Evolutionary conservation across 2,329 filamentous ascomycete species (phyloP), one percentile per base, ranked within the genome.

Genomic region (Fusarium metavorans): DNA sequence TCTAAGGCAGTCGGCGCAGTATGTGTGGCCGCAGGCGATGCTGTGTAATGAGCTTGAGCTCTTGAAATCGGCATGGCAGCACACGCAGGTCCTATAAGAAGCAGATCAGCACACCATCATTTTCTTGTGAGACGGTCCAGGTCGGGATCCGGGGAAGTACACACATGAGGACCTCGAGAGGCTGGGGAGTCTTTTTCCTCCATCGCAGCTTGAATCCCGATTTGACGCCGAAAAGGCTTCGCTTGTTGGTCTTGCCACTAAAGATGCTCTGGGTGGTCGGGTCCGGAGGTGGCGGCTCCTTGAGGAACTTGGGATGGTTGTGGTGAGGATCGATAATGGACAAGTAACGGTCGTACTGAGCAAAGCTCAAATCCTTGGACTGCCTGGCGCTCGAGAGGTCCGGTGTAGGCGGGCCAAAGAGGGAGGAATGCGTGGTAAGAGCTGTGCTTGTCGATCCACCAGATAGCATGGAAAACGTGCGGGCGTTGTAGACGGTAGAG

Each of bases 11-110:
- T 82, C 80, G 41, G 84, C 80, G 81, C 90, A 92, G 76, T 90
- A 91, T 27, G 84, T 87, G 76, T 92, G 90, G 20, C 87, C 86
- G 72, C 90, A 92, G 4, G 87, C 85, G 6, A 92, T 82, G 57
- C 83, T 87, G 68, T 88, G 86, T 32, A 90, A 78, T 6, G 81
- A 75, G 35, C 81, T 80, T 37, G 83, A 82, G 58, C 81, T 83
- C 71, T 83, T 83, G 72, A 89, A 86, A 58, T 90, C 86, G 58
- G 89, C 86, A 68, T 87, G 87, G 75, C 90, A 92, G 74, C 87
- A 88, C 56, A 87, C 85, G 73, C 90, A 92, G 20, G 86, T 87
- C 69, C 90, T 91, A 75, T 62, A 64, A 56, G n/a, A 64, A 56
- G n/a, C 25, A 8, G 48, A 72, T 79, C 66, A 79, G 77, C 35